Evolutionary conservation across 1,284 basidiomycete genomes (phyloP).

Genomic region (Cronartium quercuum): DNA sequence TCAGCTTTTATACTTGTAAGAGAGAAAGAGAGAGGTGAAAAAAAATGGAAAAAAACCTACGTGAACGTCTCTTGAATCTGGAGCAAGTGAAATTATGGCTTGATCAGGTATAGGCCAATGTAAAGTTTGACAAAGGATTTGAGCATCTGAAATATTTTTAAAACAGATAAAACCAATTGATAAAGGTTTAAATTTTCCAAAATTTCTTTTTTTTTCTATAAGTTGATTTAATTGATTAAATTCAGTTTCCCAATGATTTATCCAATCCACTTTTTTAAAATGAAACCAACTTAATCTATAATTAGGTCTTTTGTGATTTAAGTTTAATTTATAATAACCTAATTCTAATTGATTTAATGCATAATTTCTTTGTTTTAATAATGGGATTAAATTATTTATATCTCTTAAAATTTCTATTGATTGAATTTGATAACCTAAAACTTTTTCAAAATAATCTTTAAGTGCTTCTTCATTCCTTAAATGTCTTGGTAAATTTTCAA

Average conservation of each 20-base stretch:
- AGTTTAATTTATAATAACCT: slow-evolving; percentile 10
- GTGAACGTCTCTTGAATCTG: slow-evolving; percentile 22
- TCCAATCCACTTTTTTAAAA: slow-evolving; percentile 21
- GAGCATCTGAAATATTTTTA: slow-evolving; percentile 18
- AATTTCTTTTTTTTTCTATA: slow-evolving; percentile 5
- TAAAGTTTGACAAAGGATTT: slow-evolving; percentile 15
- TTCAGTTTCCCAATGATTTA: slow-evolving; percentile 5
- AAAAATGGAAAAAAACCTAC: slow-evolving; percentile 27
- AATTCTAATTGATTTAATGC: slow-evolving; percentile 45
- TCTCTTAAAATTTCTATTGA: slow-evolving; percentile 44
- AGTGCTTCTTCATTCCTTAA: slow-evolving; percentile 46
- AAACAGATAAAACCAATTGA: slow-evolving; percentile 30
- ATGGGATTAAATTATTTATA: slow-evolving; percentile 42
- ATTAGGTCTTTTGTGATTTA: neutral
- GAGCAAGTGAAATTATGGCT: slow-evolving; percentile 18
- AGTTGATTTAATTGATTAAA: slow-evolving; percentile 14
- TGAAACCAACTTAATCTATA: slow-evolving; percentile 15
- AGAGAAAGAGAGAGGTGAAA: slow-evolving; percentile 45
- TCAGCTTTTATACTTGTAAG: too few relatives aligned
- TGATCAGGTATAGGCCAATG: slow-evolving; percentile 22
- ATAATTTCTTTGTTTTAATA: slow-evolving; percentile 43
- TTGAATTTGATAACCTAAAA: slow-evolving; percentile 43
- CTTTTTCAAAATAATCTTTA: slow-evolving; percentile 46
- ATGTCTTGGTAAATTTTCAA: slow-evolving; percentile 47
- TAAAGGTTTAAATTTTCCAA: slow-evolving; percentile 11